Base-by-base conservation (phyloP, 441 rosid genomes). In the Hypseocharis bilobata region DNA sequence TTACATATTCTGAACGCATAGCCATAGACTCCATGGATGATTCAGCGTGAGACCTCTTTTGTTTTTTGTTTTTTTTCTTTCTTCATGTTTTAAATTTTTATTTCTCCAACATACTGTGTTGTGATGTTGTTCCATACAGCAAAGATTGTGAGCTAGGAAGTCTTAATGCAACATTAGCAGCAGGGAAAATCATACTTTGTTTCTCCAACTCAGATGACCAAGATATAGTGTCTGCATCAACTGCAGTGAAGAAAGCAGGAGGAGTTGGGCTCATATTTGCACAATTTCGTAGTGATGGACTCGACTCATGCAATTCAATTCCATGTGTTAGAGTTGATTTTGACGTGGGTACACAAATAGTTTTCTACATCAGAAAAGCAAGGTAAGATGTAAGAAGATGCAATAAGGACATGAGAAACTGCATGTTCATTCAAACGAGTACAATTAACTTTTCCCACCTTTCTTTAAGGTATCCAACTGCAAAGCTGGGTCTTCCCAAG, bases 101-200 rank as follows among this genome's bases (percentile, higher is more conserved):
- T n/a, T n/a, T n/a, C n/a, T n/a, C n/a, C n/a, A n/a, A n/a, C n/a
- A n/a, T n/a, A n/a, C n/a, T n/a, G n/a, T n/a, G n/a, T n/a, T n/a
- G n/a, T 34, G 25, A 51, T 44, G 10, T 36, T 44, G 26, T 58
- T 72, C 54, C 40, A 45, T 38, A 56, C 69, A 81, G 84, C 14
- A 7, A 44, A 66, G 66, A 44, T 8, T 81, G 85, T 32, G 57
- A 64, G 29, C 28, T 0, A 0, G 80, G 83, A 59, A 75, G 77
- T 69, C 80, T 79, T 4, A 77, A 82, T 40, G 47, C 63, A 27
- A 76, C 82, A 52, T 65, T 78, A 64, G 79, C 75, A 20, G 62
- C 73, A 49, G 82, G 84, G 27, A 80, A 80, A 56, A 72, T 78
- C 49, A 67, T 82, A 54, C 70, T 82, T 6, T 82, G 84, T 27